Evolutionary conservation across 2,329 filamentous ascomycete species (phyloP).

Genomic region (Penicillium aurantiogriseum): DNA sequence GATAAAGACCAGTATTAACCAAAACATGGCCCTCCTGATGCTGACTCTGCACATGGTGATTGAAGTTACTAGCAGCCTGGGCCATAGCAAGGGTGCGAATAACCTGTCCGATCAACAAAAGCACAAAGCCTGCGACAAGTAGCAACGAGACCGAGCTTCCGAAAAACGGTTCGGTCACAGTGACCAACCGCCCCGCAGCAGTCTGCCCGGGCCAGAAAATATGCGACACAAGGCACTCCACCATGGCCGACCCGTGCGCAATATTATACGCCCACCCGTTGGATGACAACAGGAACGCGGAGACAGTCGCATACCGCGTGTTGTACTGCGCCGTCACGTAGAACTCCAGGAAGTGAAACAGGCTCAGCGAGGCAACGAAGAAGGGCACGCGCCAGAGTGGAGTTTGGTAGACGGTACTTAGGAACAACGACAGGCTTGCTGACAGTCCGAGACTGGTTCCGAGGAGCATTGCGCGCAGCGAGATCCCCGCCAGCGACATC

Average conservation of each 20-base stretch:
- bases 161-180: constrained; percentile 40
- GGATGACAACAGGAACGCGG: constrained; percentile 76
- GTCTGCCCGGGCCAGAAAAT: constrained; percentile 24
- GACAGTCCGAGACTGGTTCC: constrained; percentile 43
- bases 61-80: constrained; percentile 87
- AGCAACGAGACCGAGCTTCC: constrained; percentile 30
- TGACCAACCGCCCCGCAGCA: constrained; percentile 43
- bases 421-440: constrained; percentile 28
- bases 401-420: constrained; percentile 29
- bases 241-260: constrained; percentile 71
- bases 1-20: constrained; percentile 81
- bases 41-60: constrained; percentile 73
- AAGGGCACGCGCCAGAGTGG: constrained; percentile 59
- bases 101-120: constrained; percentile 69
- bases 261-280: constrained; percentile 84
- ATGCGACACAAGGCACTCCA: constrained; percentile 62
- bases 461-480: constrained; percentile 46
- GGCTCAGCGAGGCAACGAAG: constrained; percentile 58
- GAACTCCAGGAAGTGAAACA: constrained; percentile 97
- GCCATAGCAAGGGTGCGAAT: constrained; percentile 83
- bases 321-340: constrained; percentile 86
- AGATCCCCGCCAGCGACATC: constrained; percentile 46
- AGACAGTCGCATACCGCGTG: constrained; percentile 66
- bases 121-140: constrained; percentile 56
- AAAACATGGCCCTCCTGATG: constrained; percentile 71